Evolutionary conservation across 495 filamentous ascomycete genomes (phyloP), one percentile per base, ranked within the genome.

Genomic region (Xylaria longipes): DNA sequence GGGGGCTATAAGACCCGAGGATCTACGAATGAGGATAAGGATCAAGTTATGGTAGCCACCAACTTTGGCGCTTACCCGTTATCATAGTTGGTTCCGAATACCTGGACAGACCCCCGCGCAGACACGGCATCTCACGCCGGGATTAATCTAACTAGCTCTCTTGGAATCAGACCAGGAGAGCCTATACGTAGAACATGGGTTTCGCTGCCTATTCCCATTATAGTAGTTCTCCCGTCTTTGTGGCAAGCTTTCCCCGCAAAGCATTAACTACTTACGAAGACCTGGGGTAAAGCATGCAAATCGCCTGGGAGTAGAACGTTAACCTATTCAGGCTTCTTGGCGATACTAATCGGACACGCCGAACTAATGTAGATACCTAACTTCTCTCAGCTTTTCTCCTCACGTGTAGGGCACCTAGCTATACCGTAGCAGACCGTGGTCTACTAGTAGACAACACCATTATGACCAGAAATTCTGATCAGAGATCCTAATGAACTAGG

Each of bases 201-300:
- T n/a, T 11, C 31, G 17, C 6, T 58, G 29, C 33, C 25, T 63
- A 43, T 43, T 63, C 60, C 60, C n/a, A 43, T 27, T 63, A 15
- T 25, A 63, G 60, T 1, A 63, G 37, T 63, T 20, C 37, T 43
- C 22, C 60, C 37, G 60, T 43, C 22, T 29, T 37, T 37, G 17
- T 37, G 11, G 39, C n/a, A 45, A 57, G 50, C 48, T 45, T 45
- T 58, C 66, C 52, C 52, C 52, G 66, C 66, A 57, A 56, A 46
- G 33, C 11, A 6, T 45, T 56, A 22, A 22, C 31, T 25, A 29
- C 46, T 2, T 22, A 3, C 7, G 31, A 22, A 37, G 33, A 41
- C 46, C 45, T 67, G 29, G 45, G 45, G 45, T 37, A 54, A 54
- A 54, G 20, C 33, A 15, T 68, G 65, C 45, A 5, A 60, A 54